These are phyloP conservation scores for Terfezia claveryi DNA, from an alignment of 495 filamentous ascomycete species.

Conservation along the genomic window DNA sequence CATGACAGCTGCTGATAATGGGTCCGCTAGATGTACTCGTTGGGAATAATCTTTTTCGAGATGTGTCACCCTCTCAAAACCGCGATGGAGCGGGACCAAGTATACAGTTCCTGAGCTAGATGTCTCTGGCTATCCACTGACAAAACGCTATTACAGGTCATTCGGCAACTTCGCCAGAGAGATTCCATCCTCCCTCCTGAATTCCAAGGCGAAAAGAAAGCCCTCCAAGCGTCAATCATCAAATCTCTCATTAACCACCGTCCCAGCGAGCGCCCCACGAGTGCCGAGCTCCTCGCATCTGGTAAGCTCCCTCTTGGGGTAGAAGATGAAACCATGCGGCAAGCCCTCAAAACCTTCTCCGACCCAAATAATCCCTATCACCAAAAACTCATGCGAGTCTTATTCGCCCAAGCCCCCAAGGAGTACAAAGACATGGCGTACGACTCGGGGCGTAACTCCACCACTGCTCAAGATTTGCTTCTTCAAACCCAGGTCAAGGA, in stretches of 20 bases:
- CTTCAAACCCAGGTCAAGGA: slow-evolving; percentile 57
- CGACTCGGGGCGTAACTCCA: slow-evolving; percentile 43
- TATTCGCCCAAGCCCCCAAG: slow-evolving; percentile 54
- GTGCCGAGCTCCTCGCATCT: slow-evolving; percentile 61
- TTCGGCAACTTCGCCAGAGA: slow-evolving; percentile 46
- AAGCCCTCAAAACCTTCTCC: slow-evolving; percentile 56
- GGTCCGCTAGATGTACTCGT: slow-evolving; percentile 58
- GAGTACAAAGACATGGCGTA: slow-evolving; percentile 70
- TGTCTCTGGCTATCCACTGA: neutral
- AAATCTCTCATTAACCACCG: slow-evolving; percentile 58
- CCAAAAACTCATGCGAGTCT: slow-evolving; percentile 59
- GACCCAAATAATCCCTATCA: slow-evolving; percentile 75
- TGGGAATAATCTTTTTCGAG: slow-evolving; percentile 95
- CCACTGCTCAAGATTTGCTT: slow-evolving; percentile 41
- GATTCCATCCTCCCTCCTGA: slow-evolving; percentile 46
- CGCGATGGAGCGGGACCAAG: slow-evolving; percentile 71
- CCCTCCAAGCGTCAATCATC: slow-evolving; percentile 52
- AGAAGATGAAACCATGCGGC: slow-evolving; percentile 72
- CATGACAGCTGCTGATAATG: neutral
- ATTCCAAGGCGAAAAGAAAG: slow-evolving; percentile 54
- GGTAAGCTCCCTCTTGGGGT: slow-evolving; percentile 75
- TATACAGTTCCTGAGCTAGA: neutral
- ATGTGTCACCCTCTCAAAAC: slow-evolving; percentile 72
- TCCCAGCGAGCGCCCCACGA: slow-evolving; percentile 64
- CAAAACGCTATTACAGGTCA: slow-evolving; percentile 13